Conservation (phyloP, 2,329 filamentous ascomycete genomes). For the Scleromitrula shiraiana region DNA sequence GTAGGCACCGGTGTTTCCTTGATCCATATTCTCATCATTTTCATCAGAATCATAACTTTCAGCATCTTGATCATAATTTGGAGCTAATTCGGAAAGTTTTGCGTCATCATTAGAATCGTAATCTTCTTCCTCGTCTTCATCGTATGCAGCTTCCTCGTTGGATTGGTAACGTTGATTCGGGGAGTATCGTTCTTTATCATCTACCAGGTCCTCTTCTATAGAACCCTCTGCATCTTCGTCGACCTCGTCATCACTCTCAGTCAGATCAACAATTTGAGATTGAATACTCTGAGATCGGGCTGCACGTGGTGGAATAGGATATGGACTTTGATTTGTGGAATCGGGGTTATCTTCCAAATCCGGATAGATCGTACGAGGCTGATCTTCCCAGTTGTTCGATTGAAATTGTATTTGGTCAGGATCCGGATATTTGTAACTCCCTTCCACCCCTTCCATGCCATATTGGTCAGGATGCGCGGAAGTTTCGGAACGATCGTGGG, state of each 20-base stretch:
- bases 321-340: background rate
- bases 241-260: constrained; percentile 18
- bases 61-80: background rate
- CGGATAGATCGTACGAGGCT: constrained; percentile 16
- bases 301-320: constrained; percentile 10
- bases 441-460: background rate
- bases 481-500: background rate
- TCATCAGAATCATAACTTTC: constrained; percentile 26
- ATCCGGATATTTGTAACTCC: constrained; percentile 7
- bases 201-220: constrained; percentile 11
- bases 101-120: background rate
- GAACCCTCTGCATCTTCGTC: constrained; percentile 9
- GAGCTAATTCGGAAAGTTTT: background rate
- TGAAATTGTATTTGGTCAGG: constrained; percentile 7
- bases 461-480: background rate
- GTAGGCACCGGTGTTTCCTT: background rate
- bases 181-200: constrained; percentile 21
- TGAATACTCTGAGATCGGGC: constrained; percentile 21
- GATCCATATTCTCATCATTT: constrained; percentile 11
- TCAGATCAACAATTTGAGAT: constrained; percentile 22
- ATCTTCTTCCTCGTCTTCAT: constrained; percentile 1
- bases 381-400: background rate
- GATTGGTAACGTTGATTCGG: background rate
- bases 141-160: background rate
- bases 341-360: constrained; percentile 7